Percentiles rank a stretch among this genome's conserved stretches.
Evolutionary conservation across 768 basidiomycete genomes (phyloP).

Genomic region (Suillus occidentalis): DNA sequence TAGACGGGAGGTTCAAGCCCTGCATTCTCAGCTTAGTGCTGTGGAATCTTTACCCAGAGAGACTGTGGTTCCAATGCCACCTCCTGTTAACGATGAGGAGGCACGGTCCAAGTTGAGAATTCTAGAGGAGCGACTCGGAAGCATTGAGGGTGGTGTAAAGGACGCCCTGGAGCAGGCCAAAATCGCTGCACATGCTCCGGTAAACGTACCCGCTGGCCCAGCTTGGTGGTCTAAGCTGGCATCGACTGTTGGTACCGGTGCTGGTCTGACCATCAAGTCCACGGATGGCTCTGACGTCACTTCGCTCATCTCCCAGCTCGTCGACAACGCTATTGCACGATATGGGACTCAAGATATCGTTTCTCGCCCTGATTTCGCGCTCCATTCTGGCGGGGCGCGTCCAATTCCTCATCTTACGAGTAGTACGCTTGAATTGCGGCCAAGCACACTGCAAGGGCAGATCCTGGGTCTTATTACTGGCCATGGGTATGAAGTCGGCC

Average conservation of each 20-base stretch:
- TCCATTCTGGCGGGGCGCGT: conserved; percentile 78
- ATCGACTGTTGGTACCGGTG: conserved; percentile 42
- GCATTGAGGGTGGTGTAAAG: conserved; percentile 62
- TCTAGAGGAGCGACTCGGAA: conserved; percentile 63
- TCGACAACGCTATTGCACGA: conserved; percentile 63
- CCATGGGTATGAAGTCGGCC: conserved; percentile 63
- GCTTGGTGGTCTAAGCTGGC: conserved; percentile 75
- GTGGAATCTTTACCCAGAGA: conserved; percentile 25
- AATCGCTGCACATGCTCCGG: conserved; percentile 39
- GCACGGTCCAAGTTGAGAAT: conserved; percentile 51
- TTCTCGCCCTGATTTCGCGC: conserved; percentile 81
- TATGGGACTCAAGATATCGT: conserved; percentile 74
- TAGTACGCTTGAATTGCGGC: conserved; percentile 68
- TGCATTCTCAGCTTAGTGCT: conserved; percentile 44
- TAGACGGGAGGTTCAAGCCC: conserved; percentile 53
- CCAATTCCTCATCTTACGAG: conserved; percentile 84
- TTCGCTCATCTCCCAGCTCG: conserved; percentile 67
- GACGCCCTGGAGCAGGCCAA: conserved; percentile 73
- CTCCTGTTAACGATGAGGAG: conserved; percentile 49
- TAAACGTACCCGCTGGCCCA: conserved; percentile 36
- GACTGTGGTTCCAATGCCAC: conserved; percentile 15
- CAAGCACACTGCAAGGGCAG: conserved; percentile 47
- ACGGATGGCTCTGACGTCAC: conserved; percentile 75
- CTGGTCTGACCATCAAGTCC: conserved; percentile 64
- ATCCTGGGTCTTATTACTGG: conserved; percentile 61